These are phyloP conservation scores for Grosmannia clavigera DNA, from an alignment of 2,329 filamentous ascomycete genomes.

Conservation along the genomic window DNA sequence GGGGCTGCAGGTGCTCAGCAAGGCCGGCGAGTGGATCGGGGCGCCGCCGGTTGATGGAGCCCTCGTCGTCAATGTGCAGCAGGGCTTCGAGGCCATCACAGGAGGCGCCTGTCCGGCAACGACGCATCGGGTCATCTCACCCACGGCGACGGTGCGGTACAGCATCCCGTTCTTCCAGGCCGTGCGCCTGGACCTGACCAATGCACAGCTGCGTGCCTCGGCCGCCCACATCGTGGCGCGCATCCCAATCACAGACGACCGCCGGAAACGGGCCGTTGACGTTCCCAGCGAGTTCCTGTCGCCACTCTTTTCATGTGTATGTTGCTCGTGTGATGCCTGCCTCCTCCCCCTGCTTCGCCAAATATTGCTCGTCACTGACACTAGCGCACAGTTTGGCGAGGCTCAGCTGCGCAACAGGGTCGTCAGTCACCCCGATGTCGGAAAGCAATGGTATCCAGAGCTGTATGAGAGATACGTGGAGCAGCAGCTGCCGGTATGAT, in stretches of 20 bases:
- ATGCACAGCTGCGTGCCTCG: constrained; percentile 2
- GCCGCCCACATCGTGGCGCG: constrained; percentile 8
- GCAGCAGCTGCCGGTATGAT: not conserved
- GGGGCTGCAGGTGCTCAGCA: constrained; percentile 40
- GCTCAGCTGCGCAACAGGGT: constrained; percentile 9
- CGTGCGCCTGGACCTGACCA: constrained; percentile 27
- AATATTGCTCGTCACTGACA: not conserved
- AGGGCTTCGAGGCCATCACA: constrained; percentile 45
- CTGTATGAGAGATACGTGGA: constrained; percentile 8
- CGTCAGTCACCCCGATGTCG: constrained; percentile 9
- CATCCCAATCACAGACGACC: constrained; percentile 8
- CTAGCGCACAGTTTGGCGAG: constrained; percentile 5
- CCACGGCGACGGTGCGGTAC: constrained; percentile 14
- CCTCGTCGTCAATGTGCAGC: constrained; percentile 46
- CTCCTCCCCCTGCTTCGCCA: not conserved
- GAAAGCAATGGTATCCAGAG: constrained; percentile 8
- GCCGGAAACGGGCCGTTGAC: constrained; percentile 8
- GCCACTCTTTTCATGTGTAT: constrained; percentile 7
- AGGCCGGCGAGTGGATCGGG: constrained; percentile 34
- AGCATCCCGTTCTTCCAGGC: constrained; percentile 39
- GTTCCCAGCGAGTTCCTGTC: constrained; percentile 11
- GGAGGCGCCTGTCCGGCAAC: constrained; percentile 41
- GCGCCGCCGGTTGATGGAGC: constrained; percentile 33
- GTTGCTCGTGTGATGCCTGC: not conserved
- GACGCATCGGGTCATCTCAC: constrained; percentile 28